These are phyloP conservation scores for Myriosclerotinia duriaeana DNA, from an alignment of 2,329 filamentous ascomycete species.

Conservation along the genomic window DNA sequence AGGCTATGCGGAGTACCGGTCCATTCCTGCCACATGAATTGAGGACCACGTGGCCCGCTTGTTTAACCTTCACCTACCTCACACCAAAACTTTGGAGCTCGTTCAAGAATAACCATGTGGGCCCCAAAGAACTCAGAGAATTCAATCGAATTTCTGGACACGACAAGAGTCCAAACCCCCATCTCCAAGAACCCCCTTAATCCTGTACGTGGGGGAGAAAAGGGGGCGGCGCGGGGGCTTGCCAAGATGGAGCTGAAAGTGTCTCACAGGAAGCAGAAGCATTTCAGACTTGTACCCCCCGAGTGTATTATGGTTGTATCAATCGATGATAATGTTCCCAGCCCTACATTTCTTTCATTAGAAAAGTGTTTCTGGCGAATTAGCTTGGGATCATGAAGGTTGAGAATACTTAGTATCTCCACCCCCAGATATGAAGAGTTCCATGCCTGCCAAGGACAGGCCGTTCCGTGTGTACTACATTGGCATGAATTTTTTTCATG, in stretches of 20 bases:
- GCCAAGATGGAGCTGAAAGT: slow-evolving; percentile 22
- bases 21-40: neutral
- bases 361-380: too few relatives aligned
- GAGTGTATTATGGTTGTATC: neutral
- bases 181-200: neutral
- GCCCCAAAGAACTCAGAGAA: neutral
- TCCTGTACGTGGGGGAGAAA: neutral
- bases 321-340: neutral
- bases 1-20: neutral
- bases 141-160: neutral
- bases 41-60: neutral
- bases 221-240: too few relatives aligned
- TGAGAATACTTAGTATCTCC: neutral
- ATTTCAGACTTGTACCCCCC: neutral
- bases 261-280: neutral
- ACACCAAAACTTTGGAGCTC: too few relatives aligned
- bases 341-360: neutral
- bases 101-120: neutral
- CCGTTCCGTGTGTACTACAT: neutral
- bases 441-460: neutral
- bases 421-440: neutral
- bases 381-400: neutral
- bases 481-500: neutral
- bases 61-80: neutral
- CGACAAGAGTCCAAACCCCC: neutral